These are phyloP conservation scores for Metrosideros polymorpha DNA, from an alignment of 441 rosid species.

Conservation along the genomic window DNA sequence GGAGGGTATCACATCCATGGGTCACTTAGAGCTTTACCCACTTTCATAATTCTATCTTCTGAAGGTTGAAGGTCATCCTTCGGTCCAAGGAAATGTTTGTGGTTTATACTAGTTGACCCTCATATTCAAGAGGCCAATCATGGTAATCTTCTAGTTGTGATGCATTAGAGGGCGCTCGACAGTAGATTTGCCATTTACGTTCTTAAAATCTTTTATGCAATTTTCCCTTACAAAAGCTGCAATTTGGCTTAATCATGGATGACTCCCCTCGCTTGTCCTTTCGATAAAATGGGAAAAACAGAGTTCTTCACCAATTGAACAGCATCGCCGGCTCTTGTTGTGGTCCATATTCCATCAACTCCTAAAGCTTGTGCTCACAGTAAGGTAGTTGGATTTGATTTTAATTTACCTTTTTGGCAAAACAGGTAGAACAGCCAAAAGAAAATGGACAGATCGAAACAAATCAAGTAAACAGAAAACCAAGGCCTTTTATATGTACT, in stretches of 20 bases:
- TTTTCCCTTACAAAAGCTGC: not conserved
- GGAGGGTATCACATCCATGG: not conserved
- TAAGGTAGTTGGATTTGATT: not conserved
- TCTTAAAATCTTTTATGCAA: not conserved
- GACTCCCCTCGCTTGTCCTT: not conserved
- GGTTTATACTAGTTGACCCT: not conserved
- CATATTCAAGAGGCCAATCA: not conserved
- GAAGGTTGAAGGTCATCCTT: not conserved
- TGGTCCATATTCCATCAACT: not conserved
- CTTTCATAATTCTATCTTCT: not conserved
- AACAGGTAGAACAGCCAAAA: not conserved
- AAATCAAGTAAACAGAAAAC: not conserved
- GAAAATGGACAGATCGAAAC: not conserved
- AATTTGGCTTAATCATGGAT: not conserved
- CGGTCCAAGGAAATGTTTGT: not conserved
- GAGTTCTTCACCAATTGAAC: not conserved
- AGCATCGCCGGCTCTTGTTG: not conserved
- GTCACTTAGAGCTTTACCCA: not conserved
- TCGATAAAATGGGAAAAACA: not conserved
- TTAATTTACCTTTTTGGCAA: not conserved
- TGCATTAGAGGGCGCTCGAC: not conserved
- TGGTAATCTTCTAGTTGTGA: not conserved
- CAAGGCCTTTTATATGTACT: not conserved
- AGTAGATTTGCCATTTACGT: not conserved
- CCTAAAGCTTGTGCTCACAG: not conserved